Conservation (phyloP, 768 basidiomycete genomes). For the Suillus ampliporus region DNA sequence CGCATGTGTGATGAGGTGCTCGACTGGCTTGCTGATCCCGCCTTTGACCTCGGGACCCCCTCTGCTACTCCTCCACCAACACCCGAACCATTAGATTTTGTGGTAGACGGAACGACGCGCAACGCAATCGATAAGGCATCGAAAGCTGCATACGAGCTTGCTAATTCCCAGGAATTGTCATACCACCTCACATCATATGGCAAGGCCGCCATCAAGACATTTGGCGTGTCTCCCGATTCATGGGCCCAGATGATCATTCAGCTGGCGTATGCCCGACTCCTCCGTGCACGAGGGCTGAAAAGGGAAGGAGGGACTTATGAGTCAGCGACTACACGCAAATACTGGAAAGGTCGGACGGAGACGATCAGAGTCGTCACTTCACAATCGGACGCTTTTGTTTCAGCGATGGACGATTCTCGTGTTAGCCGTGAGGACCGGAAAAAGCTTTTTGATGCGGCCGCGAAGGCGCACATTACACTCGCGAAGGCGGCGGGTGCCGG, state of each 20-base stretch:
- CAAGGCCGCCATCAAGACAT: constrained; percentile 83
- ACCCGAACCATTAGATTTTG: constrained; percentile 66
- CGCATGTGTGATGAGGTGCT: constrained; percentile 76
- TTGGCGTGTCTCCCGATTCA: constrained; percentile 90
- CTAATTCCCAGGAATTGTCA: constrained; percentile 65
- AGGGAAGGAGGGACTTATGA: constrained; percentile 86
- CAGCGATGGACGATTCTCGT: constrained; percentile 66
- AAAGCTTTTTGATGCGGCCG: constrained; percentile 60
- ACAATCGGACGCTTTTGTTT: constrained; percentile 80
- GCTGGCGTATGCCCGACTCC: constrained; percentile 80
- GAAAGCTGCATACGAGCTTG: constrained; percentile 57
- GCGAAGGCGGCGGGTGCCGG: constrained; percentile 70
- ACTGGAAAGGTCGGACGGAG: constrained; percentile 90
- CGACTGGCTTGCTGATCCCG: constrained; percentile 57
- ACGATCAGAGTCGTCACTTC: constrained; percentile 84
- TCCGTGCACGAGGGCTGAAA: constrained; percentile 24
- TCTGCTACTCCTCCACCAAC: constrained; percentile 21
- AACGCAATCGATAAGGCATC: constrained; percentile 64
- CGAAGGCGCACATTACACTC: constrained; percentile 65
- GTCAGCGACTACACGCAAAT: constrained; percentile 88
- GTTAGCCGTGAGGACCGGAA: constrained; percentile 49
- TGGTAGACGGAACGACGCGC: constrained; percentile 36
- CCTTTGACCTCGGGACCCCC: constrained; percentile 65
- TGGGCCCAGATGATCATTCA: constrained; percentile 96
- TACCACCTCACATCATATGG: constrained; percentile 79